phyloP scores from a whole-genome alignment of 306 rosid genomes.

The Clitoria ternatea region DNA sequence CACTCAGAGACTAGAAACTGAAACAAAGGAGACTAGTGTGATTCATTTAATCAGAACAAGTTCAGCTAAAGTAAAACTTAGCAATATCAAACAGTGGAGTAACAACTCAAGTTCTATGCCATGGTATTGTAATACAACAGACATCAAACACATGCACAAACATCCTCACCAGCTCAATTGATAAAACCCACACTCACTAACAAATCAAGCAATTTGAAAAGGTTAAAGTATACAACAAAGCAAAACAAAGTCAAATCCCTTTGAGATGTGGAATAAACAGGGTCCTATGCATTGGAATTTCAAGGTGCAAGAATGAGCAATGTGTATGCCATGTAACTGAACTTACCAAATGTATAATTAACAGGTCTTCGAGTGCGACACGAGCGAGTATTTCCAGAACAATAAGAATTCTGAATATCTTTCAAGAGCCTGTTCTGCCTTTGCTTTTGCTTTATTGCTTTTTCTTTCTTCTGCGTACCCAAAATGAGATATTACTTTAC shows the following conservation, averaged over 20 bases:
- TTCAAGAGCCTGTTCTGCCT: slow-evolving; percentile 45
- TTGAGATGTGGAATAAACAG: not conserved
- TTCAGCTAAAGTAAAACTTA: not conserved
- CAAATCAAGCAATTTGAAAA: not conserved
- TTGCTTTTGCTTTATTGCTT: slow-evolving; percentile 44
- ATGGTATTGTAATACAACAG: not conserved
- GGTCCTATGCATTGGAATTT: not conserved
- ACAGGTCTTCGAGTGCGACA: slow-evolving; percentile 59
- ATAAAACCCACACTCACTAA: not conserved
- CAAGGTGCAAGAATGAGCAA: not conserved
- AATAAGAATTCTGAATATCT: slow-evolving; percentile 24
- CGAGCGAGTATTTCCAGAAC: slow-evolving; percentile 51
- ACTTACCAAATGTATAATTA: slow-evolving; percentile 68
- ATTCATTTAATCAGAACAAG: not conserved
- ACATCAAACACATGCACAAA: slow-evolving; percentile 15
- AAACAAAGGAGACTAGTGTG: not conserved
- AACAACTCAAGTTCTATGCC: not conserved
- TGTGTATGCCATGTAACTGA: not conserved
- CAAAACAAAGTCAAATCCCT: not conserved
- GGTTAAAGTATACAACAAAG: not conserved
- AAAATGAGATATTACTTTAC: not conserved
- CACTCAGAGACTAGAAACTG: not conserved
- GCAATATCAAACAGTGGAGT: not conserved
- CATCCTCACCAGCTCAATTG: slow-evolving; percentile 3
- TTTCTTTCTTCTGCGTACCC: slow-evolving; percentile 57